Evolutionary conservation across 257 asterid genomes (phyloP).

Genomic region (Forsythia viridissima): DNA sequence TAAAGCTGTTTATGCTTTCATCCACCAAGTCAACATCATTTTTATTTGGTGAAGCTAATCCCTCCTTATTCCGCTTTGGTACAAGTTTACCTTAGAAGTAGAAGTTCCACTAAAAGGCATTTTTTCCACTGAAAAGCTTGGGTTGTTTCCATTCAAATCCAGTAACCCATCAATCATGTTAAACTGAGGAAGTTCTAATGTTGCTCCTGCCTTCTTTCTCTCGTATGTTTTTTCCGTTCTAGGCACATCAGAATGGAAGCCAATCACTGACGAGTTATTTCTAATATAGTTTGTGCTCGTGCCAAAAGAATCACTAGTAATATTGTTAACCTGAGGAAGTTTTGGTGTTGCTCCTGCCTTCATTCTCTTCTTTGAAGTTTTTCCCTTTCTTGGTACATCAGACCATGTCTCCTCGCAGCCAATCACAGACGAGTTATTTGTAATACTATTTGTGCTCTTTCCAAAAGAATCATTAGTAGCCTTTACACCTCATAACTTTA

Average conservation of each 20-base stretch:
- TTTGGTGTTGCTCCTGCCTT: constrained; percentile 16
- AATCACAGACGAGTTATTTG: constrained; percentile 23
- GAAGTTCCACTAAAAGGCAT: constrained; percentile 37
- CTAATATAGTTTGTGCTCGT: not conserved
- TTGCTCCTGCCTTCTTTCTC: constrained; percentile 16
- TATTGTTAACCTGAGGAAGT: constrained; percentile 9
- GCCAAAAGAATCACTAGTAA: not conserved
- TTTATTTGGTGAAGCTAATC: constrained; percentile 21
- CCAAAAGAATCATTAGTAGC: not conserved
- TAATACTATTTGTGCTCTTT: not conserved
- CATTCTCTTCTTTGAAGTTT: constrained; percentile 27
- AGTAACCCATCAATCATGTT: constrained; percentile 36
- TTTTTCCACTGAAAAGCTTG: constrained; percentile 31
- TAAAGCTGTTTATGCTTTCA: constrained; percentile 17
- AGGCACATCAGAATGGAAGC: not conserved
- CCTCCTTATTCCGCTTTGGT: constrained; percentile 33
- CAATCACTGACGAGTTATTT: not conserved
- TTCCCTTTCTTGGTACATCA: constrained; percentile 24
- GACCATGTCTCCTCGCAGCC: constrained; percentile 31
- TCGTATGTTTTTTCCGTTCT: not conserved
- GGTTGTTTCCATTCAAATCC: constrained; percentile 40
- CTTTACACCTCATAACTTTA: constrained; percentile 20
- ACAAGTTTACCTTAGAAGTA: constrained; percentile 22
- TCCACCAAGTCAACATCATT: constrained; percentile 16
- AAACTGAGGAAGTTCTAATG: constrained; percentile 21